Base-by-base conservation (phyloP, 345 rosid genomes). In the Gossypium anomalum region DNA sequence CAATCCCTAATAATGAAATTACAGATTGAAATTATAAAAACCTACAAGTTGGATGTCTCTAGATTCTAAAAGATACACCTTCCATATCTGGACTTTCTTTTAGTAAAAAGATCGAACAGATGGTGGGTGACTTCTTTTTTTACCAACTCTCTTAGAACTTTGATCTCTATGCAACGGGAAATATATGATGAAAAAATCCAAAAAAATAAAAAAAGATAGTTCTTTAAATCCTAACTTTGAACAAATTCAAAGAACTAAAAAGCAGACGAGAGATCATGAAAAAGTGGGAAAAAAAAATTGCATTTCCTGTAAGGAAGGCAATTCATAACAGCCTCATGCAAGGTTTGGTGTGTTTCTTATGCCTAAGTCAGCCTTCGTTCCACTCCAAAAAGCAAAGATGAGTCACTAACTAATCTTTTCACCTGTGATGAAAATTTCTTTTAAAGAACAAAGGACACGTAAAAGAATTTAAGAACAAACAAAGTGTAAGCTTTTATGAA, bases 271-370 rank as follows among this genome's bases (percentile, higher is more conserved):
- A 34, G 41, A 34, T 34, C 41, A 34, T 34, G 41, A 34, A 34
- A 34, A 34, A 34, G 41, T 52, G 22, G 71, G 78, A 66, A 64
- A 48, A 73, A 56, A 72, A 48, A 10, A 13, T 48, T 12, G 79
- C 70, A 75, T 84, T 82, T 77, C 93, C 85, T 82, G 48, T 81
- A 83, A 64, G 75, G 25, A 71, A 81, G 86, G 89, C 70, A 84
- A 89, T 72, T 75, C 47, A 83, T 84, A 61, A 76, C 72, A 76
- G 71, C 88, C 87, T 85, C 85, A 78, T 55, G 80, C 76, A 79
- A 34, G 7, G 79, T 27, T 22, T 29, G 12, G 73, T 58, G 23
- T 12, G 41, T 34, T 56, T 72, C 58, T 57, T 80, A 45, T 79
- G 51, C 51, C 14, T 47, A 27, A 5, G 43, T 14, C 43, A 25